Percentiles rank a stretch among this genome's conserved stretches.
These are phyloP conservation scores for Oryza glaberrima DNA, from an alignment of 176 grass and related monocot species.

Conservation along the genomic window DNA sequence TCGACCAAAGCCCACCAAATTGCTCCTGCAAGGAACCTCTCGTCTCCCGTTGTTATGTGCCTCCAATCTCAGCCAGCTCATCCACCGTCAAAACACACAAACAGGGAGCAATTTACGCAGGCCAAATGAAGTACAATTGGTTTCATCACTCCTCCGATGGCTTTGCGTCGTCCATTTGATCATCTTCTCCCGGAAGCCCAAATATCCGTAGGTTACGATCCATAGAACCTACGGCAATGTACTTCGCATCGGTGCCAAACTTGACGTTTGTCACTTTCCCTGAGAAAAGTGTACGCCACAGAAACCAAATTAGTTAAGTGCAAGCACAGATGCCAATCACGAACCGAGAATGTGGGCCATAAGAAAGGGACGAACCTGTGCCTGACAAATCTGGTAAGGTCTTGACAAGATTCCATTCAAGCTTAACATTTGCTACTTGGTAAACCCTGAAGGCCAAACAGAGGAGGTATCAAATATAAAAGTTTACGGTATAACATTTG, in stretches of 20 bases:
- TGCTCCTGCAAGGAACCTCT: slow-evolving; percentile 14
- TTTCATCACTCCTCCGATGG: slow-evolving; percentile 45
- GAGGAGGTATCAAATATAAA: neutral
- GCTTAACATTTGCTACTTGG: slow-evolving; percentile 96
- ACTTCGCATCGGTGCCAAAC: slow-evolving; percentile 88
- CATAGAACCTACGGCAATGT: slow-evolving; percentile 90
- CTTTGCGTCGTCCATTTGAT: slow-evolving; percentile 57
- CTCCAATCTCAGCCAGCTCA: slow-evolving; percentile 13
- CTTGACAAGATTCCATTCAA: slow-evolving; percentile 97
- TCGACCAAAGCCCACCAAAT: neutral
- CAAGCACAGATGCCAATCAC: slow-evolving; percentile 4
- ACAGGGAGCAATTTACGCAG: slow-evolving; percentile 1
- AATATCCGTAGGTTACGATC: slow-evolving; percentile 96
- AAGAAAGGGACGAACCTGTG: slow-evolving; percentile 58
- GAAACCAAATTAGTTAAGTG: slow-evolving; percentile 16
- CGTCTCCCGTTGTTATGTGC: neutral
- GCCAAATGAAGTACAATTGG: slow-evolving; percentile 16
- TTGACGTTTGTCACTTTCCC: slow-evolving; percentile 82
- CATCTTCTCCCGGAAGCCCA: slow-evolving; percentile 87
- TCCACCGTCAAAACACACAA: slow-evolving; percentile 12
- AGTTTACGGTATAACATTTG: neutral
- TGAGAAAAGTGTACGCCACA: slow-evolving; percentile 31
- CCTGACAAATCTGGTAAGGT: slow-evolving; percentile 94
- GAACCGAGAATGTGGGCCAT: neutral
- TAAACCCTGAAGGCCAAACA: slow-evolving; percentile 71